Evolutionary conservation across 177 flowering plant species (phyloP).

Genomic region (Vitis hybrid): DNA sequence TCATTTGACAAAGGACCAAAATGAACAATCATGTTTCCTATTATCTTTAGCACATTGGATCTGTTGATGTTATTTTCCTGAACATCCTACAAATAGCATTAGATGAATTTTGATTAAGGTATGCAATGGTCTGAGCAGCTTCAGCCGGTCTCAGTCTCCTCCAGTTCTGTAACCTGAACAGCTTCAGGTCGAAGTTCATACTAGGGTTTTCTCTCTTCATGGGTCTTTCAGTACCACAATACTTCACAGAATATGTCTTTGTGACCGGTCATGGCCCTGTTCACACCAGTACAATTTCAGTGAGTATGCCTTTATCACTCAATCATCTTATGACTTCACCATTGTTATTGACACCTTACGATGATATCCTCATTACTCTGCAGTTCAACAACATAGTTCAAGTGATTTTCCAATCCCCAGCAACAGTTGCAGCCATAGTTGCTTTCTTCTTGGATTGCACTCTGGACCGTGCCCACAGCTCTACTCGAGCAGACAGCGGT

Average conservation of each 20-base stretch:
- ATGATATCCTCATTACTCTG: constrained; percentile 9
- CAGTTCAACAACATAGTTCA: constrained; percentile 73
- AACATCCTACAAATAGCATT: background rate
- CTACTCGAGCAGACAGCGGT: constrained; percentile 65
- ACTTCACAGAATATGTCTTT: constrained; percentile 58
- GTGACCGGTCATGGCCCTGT: constrained; percentile 69
- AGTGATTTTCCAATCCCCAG: constrained; percentile 73
- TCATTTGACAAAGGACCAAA: background rate
- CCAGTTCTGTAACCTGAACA: constrained; percentile 93
- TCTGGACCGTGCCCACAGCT: constrained; percentile 32
- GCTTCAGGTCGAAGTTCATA: constrained; percentile 83
- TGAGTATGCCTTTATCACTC: constrained; percentile 21
- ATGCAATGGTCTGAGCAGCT: constrained; percentile 40
- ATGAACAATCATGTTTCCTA: background rate
- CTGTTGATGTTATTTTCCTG: background rate
- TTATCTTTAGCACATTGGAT: background rate
- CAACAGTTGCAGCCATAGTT: constrained; percentile 56
- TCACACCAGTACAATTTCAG: constrained; percentile 52
- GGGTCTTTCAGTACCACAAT: constrained; percentile 87
- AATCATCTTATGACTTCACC: background rate
- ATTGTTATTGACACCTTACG: background rate
- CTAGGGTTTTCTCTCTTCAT: constrained; percentile 83
- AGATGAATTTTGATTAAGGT: background rate
- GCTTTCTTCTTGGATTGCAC: constrained; percentile 66
- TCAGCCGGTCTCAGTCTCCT: constrained; percentile 81